Conservation (phyloP, 169 alveolate species). For the Babesia divergens region DNA sequence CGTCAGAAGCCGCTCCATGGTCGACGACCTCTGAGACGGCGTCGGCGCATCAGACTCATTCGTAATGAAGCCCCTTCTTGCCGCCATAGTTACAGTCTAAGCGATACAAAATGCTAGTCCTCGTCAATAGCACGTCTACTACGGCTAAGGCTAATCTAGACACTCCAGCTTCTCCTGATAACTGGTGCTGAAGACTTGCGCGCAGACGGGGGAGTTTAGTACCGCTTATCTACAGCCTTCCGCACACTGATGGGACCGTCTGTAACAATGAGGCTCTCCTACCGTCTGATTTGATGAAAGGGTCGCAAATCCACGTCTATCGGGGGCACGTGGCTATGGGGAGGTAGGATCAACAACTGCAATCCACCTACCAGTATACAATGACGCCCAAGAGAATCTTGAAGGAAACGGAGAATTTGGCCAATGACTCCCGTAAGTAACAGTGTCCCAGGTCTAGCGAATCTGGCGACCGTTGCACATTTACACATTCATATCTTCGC, state of each 20-base stretch:
- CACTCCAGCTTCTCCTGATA: not conserved
- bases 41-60: not conserved
- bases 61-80: constrained; percentile 3
- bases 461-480: not conserved
- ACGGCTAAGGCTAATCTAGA: not conserved
- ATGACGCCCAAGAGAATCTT: constrained; percentile 80
- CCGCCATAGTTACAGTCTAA: constrained; percentile 3
- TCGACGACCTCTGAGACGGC: constrained; percentile 41
- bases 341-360: not conserved
- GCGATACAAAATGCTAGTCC: too few species aligned
- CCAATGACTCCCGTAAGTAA: constrained; percentile 80
- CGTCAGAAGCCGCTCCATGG: constrained; percentile 7
- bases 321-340: constrained; percentile 38
- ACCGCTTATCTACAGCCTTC: not conserved
- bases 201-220: not conserved
- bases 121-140: too few species aligned
- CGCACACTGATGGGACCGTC: not conserved
- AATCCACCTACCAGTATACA: not conserved
- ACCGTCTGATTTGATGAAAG: not conserved
- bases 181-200: not conserved
- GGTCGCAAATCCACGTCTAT: not conserved
- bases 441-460: too few species aligned
- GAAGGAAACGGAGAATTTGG: constrained; percentile 82
- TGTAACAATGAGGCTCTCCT: not conserved
- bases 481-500: not conserved